Evolutionary conservation across 1,284 basidiomycete species (phyloP).

Genomic region (Tilletia indica): DNA sequence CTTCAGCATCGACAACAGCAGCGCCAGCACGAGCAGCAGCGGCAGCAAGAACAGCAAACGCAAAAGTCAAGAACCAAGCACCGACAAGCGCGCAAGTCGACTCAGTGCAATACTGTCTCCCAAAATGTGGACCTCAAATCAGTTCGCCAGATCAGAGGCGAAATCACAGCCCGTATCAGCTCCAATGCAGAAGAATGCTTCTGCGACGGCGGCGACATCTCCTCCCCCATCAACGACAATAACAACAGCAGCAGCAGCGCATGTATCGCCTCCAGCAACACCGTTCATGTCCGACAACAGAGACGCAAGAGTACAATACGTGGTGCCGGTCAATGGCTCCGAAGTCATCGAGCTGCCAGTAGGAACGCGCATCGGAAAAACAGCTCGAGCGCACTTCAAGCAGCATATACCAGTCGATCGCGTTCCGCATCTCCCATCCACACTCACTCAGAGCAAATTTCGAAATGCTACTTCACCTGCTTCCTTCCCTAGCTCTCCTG

Average conservation of each 20-base stretch:
- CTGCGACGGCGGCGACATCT: no score
- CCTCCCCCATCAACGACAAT: background rate
- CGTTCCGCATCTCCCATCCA: background rate
- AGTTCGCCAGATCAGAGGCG: no score
- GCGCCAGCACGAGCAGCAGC: background rate
- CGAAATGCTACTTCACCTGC: no score
- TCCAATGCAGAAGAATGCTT: background rate
- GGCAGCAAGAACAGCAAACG: no score
- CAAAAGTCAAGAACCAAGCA: no score
- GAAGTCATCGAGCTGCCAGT: conserved; percentile 9
- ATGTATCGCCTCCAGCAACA: no score
- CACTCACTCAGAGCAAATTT: no score
- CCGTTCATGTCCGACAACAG: no score
- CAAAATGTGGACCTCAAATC: background rate
- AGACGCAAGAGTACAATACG: no score
- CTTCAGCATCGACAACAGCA: background rate
- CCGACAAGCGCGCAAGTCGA: background rate
- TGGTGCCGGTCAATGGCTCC: background rate
- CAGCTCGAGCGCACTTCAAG: background rate
- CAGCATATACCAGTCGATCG: background rate
- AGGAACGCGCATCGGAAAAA: background rate
- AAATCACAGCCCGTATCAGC: background rate
- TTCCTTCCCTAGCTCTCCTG: no score
- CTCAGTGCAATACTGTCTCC: background rate
- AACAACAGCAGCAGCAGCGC: background rate